Evolutionary conservation across 371 early-diverging fungal genomes (phyloP).

Genomic region (Mortierella sp.): DNA sequence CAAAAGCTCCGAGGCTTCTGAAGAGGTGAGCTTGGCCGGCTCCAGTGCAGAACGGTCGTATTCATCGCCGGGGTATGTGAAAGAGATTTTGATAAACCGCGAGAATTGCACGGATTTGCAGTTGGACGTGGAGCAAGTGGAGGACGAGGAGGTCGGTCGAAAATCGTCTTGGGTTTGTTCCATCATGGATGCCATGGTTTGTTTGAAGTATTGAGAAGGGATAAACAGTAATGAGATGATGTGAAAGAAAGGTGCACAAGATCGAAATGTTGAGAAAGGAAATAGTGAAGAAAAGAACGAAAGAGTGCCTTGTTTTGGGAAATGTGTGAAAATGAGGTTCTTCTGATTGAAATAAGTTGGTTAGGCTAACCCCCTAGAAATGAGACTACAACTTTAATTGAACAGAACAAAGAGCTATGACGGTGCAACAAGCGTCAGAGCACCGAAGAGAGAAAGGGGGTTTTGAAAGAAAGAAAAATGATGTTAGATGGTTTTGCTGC

Average conservation of each 20-base stretch:
- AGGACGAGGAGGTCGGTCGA: conserved; percentile 8
- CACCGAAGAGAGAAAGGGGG: too few species aligned
- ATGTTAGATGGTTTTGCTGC: not conserved
- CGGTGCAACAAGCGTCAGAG: too few species aligned
- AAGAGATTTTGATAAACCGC: conserved; percentile 51
- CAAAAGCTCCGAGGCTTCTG: conserved; percentile 45
- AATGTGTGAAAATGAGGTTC: conserved; percentile 4
- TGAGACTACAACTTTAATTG: too few species aligned
- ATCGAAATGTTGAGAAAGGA: too few species aligned
- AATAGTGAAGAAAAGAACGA: not conserved
- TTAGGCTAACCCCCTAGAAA: too few species aligned
- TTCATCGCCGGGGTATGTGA: conserved; percentile 52
- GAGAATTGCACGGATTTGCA: conserved; percentile 52
- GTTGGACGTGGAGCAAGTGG: conserved; percentile 4
- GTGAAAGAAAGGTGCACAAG: too few species aligned
- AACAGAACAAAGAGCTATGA: too few species aligned
- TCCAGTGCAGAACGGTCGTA: conserved; percentile 51
- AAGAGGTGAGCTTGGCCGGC: conserved; percentile 49
- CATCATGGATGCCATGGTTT: conserved; percentile 9
- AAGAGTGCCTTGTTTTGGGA: not conserved
- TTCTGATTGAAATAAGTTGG: not conserved
- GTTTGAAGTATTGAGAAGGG: not conserved
- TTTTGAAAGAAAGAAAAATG: too few species aligned
- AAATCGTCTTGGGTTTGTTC: conserved; percentile 3
- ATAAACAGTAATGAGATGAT: too few species aligned